Evolutionary conservation across 148 eudicot species (phyloP), one percentile per base, ranked within the genome.

Genomic region (Agrostemma githago): DNA sequence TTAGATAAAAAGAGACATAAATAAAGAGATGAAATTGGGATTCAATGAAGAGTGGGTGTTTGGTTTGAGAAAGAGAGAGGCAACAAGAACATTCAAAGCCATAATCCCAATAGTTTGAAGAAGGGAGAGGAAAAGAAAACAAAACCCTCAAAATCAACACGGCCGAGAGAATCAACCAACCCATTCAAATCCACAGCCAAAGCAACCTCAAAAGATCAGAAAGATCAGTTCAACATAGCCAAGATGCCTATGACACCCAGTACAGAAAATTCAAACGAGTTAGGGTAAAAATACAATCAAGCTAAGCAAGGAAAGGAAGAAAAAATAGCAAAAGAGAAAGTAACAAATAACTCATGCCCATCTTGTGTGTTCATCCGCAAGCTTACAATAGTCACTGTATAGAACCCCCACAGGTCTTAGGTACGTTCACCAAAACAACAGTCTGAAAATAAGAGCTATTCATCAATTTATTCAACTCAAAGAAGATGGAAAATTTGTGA

Each of bases 381-480:
- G 75, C 80, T 92, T 92, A 41, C 99, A 81, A 72, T 95, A 95
- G 74, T 92, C 97, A 84, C 92, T 92, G 70, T 95, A 92, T 76
- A 95, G 65, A 91, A 95, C 84, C 81, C 92, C 96, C 40, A 87
- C 57, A 73, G 92, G 97, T 5, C 34, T 26, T 26, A 26, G 34
- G 34, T 26, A 26, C 34, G 34, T 26, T 26, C 34, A 26, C 34
- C 34, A 26, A 26, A 26, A 26, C 34, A 26, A 26, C 34, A 26
- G 34, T 1, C 34, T 26, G 34, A 26, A 26, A 26, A 26, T 26
- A 26, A 26, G 34, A 26, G 34, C 34, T 26, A 26, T 26, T 26
- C 34, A 26, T 26, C 34, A 26, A 26, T 26, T 26, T 26, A 26
- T 26, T 26, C 34, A 26, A 26, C 34, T 26, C 34, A 26, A 26